Conservation (phyloP, 2,329 filamentous ascomycete genomes). For the Penicillium fuscoglaucum region DNA sequence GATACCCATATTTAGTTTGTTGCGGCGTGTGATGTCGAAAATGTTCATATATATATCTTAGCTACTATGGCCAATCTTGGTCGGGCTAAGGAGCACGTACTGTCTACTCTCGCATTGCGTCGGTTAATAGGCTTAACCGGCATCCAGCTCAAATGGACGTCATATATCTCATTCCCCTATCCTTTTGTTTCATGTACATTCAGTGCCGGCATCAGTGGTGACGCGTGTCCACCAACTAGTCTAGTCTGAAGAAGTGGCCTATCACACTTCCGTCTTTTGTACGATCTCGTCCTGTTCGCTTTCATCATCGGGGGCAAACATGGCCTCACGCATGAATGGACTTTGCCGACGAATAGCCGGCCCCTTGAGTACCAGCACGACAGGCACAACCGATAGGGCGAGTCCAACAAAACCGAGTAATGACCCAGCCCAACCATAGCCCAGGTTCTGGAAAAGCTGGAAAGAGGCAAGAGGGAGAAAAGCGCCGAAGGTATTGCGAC, state of each 20-base stretch:
- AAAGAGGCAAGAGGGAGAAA: constrained; percentile 49
- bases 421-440: constrained; percentile 47
- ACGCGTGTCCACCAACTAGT: background rate
- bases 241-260: background rate
- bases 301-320: constrained; percentile 18
- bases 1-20: too few relatives aligned
- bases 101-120: background rate
- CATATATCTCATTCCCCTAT: background rate
- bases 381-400: constrained; percentile 41
- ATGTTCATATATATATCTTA: background rate
- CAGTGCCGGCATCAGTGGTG: background rate
- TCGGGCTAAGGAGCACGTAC: background rate
- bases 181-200: background rate
- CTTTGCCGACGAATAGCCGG: constrained; percentile 37
- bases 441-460: constrained; percentile 42
- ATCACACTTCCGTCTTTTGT: background rate
- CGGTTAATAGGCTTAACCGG: background rate
- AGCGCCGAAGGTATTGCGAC: constrained; percentile 48
- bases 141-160: background rate
- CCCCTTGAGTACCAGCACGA: constrained; percentile 46
- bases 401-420: constrained; percentile 47
- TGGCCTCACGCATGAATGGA: constrained; percentile 35
- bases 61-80: too few relatives aligned
- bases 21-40: too few relatives aligned
- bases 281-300: background rate